Percentiles rank a stretch among this genome's conserved stretches.
Evolutionary conservation across 306 rosid genomes (phyloP).

Genomic region (Glycyrrhiza uralensis): DNA sequence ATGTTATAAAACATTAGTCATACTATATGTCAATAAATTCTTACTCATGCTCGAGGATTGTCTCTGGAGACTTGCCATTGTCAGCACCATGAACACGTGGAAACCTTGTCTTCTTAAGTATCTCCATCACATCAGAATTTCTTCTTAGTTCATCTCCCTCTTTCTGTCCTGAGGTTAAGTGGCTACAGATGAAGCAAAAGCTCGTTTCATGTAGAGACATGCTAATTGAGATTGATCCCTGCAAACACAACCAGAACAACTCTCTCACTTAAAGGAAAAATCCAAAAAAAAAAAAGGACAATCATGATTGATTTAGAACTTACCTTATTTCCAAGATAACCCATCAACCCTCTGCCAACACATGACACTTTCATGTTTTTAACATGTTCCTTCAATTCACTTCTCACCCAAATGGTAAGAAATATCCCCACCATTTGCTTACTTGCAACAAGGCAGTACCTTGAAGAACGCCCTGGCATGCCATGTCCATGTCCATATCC

Average conservation of each 20-base stretch:
- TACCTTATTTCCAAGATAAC: conserved; percentile 99
- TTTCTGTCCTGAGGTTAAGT: conserved; percentile 93
- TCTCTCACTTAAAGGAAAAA: not conserved
- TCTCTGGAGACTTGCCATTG: conserved; percentile 79
- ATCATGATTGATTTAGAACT: not conserved
- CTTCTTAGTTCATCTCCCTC: conserved; percentile 97
- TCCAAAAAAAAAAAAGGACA: not conserved
- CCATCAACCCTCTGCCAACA: conserved; percentile 99
- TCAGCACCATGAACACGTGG: conserved; percentile 72
- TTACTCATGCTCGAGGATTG: conserved; percentile 97
- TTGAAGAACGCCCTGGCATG: conserved; percentile 74
- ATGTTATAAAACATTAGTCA: not conserved
- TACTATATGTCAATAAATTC: conserved; percentile 27
- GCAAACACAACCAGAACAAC: conserved; percentile 36
- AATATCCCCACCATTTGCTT: conserved; percentile 99
- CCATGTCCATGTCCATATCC: conserved; percentile 61
- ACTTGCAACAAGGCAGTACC: conserved; percentile 89
- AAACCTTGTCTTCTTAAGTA: conserved; percentile 89
- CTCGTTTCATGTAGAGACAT: conserved; percentile 95
- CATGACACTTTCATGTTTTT: conserved; percentile 89
- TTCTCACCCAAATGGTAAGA: conserved; percentile 93
- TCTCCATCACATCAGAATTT: conserved; percentile 91
- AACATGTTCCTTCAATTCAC: conserved; percentile 88
- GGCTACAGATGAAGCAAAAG: conserved; percentile 94
- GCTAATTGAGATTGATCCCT: conserved; percentile 98